Base-by-base conservation (phyloP, 140 eudicot genomes). In the Cichorium intybus region DNA sequence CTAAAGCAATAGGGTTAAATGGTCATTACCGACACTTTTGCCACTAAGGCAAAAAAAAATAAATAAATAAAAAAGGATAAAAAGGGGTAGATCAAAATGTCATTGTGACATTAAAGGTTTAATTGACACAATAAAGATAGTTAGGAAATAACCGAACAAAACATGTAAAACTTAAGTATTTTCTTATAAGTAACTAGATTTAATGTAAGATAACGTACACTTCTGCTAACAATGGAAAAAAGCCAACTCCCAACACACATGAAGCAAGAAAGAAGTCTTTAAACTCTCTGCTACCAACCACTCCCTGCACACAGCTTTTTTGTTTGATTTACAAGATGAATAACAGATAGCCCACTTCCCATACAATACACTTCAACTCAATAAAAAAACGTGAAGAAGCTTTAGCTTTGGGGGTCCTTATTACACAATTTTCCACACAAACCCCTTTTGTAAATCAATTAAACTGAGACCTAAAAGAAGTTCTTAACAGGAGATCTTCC, bases 401-500 rank as follows among this genome's bases (percentile, higher is more conserved):
- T 18, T 21, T n/a, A 21, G 9, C 31, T 61, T 60, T 65, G 15
- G 12, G 45, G 68, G 60, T 21, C 37, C 41, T 59, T 59, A 31
- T 31, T 10, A 5, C 27, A 50, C 76, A 71, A 18, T 16, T 20
- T 51, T 12, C 18, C 57, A 53, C 21, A 53, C 64, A 18, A 15
- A 53, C 35, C 37, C 33, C 12, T 62, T 9, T 33, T n/a, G 8
- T 47, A 35, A 23, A 37, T 50, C 14, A 60, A 20, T 11, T 33
- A 15, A 34, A 45, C 10, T 27, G 45, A 0, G 6, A 14, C 39
- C 12, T 56, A 87, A 58, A 84, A 87, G 75, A 90, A 90, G 64
- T 80, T 86, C 33, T 87, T 90, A 21, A 66, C 73, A 20, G 97
- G 97, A 27, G 97, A 52, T 66, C 82, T 78, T 52, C 97, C 97